Conservation (phyloP, 164 flowering plant genomes). For the Chimonanthus praecox region DNA sequence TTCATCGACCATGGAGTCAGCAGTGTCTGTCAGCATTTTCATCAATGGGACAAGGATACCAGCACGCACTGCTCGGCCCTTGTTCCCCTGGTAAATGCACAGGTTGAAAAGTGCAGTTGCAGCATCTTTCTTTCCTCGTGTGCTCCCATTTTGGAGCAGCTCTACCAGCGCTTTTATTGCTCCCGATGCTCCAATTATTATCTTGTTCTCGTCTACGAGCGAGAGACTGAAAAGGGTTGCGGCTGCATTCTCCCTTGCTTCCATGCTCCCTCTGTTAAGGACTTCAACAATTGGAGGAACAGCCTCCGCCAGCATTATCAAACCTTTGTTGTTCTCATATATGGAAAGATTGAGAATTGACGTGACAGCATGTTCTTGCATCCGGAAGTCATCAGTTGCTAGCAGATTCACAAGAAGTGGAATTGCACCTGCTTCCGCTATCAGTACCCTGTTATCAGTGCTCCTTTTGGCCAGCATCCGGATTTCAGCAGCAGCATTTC, state of each 20-base stretch:
- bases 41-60: conserved; percentile 64
- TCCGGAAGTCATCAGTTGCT: conserved; percentile 45
- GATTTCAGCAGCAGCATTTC: conserved; percentile 61
- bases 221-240: conserved; percentile 92
- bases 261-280: conserved; percentile 72
- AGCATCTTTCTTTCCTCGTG: conserved; percentile 91
- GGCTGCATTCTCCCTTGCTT: conserved; percentile 88
- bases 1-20: conserved; percentile 71
- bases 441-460: conserved; percentile 76
- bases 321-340: conserved; percentile 73
- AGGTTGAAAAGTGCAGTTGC: conserved; percentile 89
- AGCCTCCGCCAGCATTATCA: conserved; percentile 81
- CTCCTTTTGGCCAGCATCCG: conserved; percentile 79
- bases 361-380: conserved; percentile 88
- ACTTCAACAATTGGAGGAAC: conserved; percentile 79
- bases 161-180: conserved; percentile 87
- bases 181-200: conserved; percentile 82
- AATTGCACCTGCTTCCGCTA: conserved; percentile 89
- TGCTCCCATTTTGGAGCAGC: conserved; percentile 67
- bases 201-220: conserved; percentile 80
- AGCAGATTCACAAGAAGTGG: conserved; percentile 67
- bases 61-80: conserved; percentile 88
- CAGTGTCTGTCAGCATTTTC: conserved; percentile 67
- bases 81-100: conserved; percentile 85
- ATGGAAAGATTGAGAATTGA: conserved; percentile 90